These are phyloP conservation scores for Thamnidium elegans DNA, from an alignment of 192 early-diverging fungal genomes.

Conservation along the genomic window DNA sequence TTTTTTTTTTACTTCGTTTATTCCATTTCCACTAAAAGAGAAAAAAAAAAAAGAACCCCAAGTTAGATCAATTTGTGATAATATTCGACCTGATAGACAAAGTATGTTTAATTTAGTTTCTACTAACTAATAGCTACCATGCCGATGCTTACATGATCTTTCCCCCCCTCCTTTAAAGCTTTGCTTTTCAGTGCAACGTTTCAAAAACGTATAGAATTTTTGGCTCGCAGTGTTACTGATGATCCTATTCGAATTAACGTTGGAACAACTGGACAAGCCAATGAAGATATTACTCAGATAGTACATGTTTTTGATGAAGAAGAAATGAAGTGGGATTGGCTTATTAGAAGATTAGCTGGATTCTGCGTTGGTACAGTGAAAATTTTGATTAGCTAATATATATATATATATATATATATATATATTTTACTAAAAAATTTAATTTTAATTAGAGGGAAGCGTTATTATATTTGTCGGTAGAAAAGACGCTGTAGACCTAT, in stretches of 20 bases:
- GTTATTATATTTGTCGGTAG: constrained; percentile 75
- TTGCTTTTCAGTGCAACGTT: constrained; percentile 82
- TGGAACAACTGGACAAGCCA: constrained; percentile 67
- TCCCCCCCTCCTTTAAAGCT: constrained; percentile 19
- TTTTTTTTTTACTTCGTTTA: not conserved
- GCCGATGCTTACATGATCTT: constrained; percentile 2
- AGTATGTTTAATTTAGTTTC: constrained; percentile 40
- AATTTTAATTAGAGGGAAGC: constrained; percentile 46
- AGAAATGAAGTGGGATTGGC: constrained; percentile 72
- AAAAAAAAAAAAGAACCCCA: constrained; percentile 55
- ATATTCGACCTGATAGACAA: constrained; percentile 79
- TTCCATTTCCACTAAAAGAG: not conserved
- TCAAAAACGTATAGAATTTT: constrained; percentile 61
- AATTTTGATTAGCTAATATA: not conserved
- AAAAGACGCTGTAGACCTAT: constrained; percentile 70
- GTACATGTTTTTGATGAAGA: constrained; percentile 64
- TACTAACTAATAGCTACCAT: not conserved
- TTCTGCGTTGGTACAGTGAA: constrained; percentile 50
- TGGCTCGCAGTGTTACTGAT: constrained; percentile 67
- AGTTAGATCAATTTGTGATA: constrained; percentile 75
- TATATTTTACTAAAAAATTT: too few relatives aligned
- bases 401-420: too few relatives aligned
- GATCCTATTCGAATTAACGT: constrained; percentile 75
- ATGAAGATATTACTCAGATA: constrained; percentile 73
- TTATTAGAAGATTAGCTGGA: constrained; percentile 50